Percentiles rank a stretch among this genome's conserved stretches.
phyloP scores from a whole-genome alignment of 805 yeast genomes.

The Kodamaea neixiangensis region DNA sequence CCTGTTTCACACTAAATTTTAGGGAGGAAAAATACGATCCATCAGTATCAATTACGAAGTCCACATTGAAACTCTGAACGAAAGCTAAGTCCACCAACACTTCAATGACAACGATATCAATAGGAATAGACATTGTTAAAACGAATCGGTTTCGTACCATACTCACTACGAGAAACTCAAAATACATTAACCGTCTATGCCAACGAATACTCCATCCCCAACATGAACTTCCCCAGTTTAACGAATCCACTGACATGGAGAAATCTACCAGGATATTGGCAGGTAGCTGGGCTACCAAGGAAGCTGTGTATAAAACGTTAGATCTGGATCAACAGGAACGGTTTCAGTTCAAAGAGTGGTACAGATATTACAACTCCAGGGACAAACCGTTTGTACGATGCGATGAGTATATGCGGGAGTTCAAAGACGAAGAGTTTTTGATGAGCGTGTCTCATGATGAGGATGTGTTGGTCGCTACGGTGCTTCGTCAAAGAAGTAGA shows the following conservation, averaged over 20 bases:
- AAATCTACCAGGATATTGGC: slow-evolving; percentile 44
- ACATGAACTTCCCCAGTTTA: slow-evolving; percentile 41
- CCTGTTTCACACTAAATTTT: background rate
- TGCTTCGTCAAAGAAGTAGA: slow-evolving; percentile 31
- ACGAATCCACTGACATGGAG: slow-evolving; percentile 18
- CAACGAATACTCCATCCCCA: slow-evolving; percentile 52
- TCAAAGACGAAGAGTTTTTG: slow-evolving; percentile 47
- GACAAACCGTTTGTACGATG: slow-evolving; percentile 49
- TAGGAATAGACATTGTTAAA: slow-evolving; percentile 60
- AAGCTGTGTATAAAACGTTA: slow-evolving; percentile 68
- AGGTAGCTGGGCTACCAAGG: slow-evolving; percentile 71
- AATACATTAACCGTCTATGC: slow-evolving; percentile 40
- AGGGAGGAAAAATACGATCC: background rate
- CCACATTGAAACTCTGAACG: too few species aligned
- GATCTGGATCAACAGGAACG: slow-evolving; percentile 47
- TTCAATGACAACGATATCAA: slow-evolving; percentile 2
- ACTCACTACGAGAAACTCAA: slow-evolving; percentile 32
- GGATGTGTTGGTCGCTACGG: slow-evolving; percentile 57
- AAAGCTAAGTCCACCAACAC: background rate
- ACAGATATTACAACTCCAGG: slow-evolving; percentile 36
- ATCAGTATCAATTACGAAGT: background rate
- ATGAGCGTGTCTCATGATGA: slow-evolving; percentile 67
- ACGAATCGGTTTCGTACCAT: slow-evolving; percentile 48
- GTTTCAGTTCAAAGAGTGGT: slow-evolving; percentile 65
- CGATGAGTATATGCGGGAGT: slow-evolving; percentile 23